phyloP scores from a whole-genome alignment of 73 alveolate species.

The Stentor coeruleus region DNA sequence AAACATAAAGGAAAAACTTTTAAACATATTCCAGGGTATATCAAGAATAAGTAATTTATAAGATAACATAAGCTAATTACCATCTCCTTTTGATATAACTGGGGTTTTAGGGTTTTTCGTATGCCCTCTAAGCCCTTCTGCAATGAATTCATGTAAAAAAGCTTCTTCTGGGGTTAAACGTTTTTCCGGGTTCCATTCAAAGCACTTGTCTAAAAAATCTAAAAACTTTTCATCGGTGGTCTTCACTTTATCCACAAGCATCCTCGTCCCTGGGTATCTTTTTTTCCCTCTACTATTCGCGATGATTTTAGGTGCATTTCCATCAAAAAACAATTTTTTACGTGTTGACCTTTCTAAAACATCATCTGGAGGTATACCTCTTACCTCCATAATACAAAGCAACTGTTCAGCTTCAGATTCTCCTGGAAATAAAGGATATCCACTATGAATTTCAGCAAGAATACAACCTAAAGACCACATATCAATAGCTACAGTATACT shows the following conservation, averaged over 20 bases:
- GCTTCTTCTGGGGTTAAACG: constrained; percentile 90
- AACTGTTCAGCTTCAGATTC: constrained; percentile 50
- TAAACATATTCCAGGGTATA: constrained; percentile 30
- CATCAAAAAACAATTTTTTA: constrained; percentile 59
- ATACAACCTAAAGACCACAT: constrained; percentile 82
- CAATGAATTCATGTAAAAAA: constrained; percentile 64
- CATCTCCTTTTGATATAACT: no score
- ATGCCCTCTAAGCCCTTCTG: constrained; percentile 61
- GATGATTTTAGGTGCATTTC: constrained; percentile 51
- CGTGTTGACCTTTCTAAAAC: constrained; percentile 26
- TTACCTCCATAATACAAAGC: constrained; percentile 52
- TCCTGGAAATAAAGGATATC: constrained; percentile 61
- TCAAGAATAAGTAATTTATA: constrained; percentile 32
- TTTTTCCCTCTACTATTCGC: constrained; percentile 65
- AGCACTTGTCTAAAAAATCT: constrained; percentile 72
- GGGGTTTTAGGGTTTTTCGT: no score
- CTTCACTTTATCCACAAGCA: constrained; percentile 37
- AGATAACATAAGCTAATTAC: no score
- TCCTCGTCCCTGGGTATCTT: constrained; percentile 63
- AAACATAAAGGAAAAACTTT: constrained; percentile 28
- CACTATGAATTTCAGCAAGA: constrained; percentile 51
- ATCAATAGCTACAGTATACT: constrained; percentile 65
- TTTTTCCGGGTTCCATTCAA: constrained; percentile 83
- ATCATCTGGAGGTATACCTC: constrained; percentile 52
- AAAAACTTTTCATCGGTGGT: constrained; percentile 56